Evolutionary conservation across 495 filamentous ascomycete genomes (phyloP).

Genomic region (Evernia prunastri): DNA sequence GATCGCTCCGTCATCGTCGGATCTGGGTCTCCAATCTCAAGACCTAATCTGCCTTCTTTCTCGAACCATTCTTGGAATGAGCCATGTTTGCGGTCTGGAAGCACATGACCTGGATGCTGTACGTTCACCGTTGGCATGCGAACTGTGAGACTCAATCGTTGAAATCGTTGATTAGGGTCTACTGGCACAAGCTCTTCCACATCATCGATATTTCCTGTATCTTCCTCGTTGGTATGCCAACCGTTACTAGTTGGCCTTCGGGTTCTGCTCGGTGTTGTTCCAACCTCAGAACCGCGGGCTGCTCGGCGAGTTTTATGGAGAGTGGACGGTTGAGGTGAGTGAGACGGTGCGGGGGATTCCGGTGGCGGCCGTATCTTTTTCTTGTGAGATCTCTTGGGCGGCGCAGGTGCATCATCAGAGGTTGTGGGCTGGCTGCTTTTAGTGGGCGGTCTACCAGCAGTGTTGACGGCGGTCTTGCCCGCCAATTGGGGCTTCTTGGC

Average conservation of each 20-base stretch:
- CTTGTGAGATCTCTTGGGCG: conserved; percentile 21
- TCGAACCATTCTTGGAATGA: conserved; percentile 56
- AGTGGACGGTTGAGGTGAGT: conserved; percentile 12
- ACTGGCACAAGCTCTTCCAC: conserved; percentile 27
- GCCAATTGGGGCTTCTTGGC: conserved; percentile 17
- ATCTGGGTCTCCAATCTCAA: conserved; percentile 34
- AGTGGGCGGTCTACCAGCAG: conserved; percentile 18
- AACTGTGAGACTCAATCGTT: conserved; percentile 47
- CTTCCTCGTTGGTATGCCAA: conserved; percentile 19
- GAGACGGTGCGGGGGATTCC: conserved; percentile 2
- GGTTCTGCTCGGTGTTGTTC: conserved; percentile 4
- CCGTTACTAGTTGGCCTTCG: conserved; percentile 9
- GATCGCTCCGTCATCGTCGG: conserved; percentile 48
- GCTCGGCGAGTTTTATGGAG: conserved; percentile 20
- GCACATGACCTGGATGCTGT: conserved; percentile 48
- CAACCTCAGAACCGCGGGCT: conserved; percentile 9
- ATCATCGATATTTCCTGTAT: conserved; percentile 19
- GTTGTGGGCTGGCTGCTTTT: conserved; percentile 13
- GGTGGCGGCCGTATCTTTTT: conserved; percentile 13
- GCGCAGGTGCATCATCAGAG: background rate
- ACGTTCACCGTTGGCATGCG: conserved; percentile 46
- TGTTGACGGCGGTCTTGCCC: conserved; percentile 18
- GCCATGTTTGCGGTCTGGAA: conserved; percentile 37
- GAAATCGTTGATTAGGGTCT: conserved; percentile 29
- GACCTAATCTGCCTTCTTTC: conserved; percentile 35